phyloP scores from a whole-genome alignment of 2,329 filamentous ascomycete genomes.

The Stachybotrys elegans region DNA sequence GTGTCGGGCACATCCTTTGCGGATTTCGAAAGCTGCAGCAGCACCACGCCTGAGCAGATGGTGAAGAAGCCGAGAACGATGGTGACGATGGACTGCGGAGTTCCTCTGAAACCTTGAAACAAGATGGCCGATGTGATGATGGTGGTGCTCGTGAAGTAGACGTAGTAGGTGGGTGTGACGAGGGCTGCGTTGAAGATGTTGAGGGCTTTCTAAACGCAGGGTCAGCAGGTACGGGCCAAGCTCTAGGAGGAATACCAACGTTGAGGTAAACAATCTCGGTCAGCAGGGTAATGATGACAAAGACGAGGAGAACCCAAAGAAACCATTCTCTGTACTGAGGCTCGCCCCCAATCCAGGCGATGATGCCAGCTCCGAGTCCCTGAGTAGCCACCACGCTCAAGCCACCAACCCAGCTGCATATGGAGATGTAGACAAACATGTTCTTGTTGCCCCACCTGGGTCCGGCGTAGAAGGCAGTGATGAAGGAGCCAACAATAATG shows the following conservation, averaged over 20 bases:
- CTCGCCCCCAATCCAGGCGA: slow-evolving; percentile 76
- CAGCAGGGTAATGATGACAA: slow-evolving; percentile 81
- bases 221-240: slow-evolving; percentile 24
- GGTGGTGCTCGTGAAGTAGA: slow-evolving; percentile 94
- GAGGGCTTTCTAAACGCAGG: slow-evolving; percentile 79
- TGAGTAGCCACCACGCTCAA: slow-evolving; percentile 94
- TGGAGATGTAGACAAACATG: slow-evolving; percentile 95
- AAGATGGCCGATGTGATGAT: slow-evolving; percentile 91
- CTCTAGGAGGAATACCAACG: slow-evolving; percentile 48
- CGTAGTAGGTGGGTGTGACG: slow-evolving; percentile 97
- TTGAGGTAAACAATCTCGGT: slow-evolving; percentile 96
- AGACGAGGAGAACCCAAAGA: slow-evolving; percentile 83
- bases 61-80: slow-evolving; percentile 90
- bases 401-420: slow-evolving; percentile 92
- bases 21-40: slow-evolving; percentile 95
- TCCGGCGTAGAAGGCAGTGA: slow-evolving; percentile 74
- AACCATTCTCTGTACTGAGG: slow-evolving; percentile 98
- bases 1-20: slow-evolving; percentile 95
- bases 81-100: slow-evolving; percentile 72
- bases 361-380: slow-evolving; percentile 83
- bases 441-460: slow-evolving; percentile 92
- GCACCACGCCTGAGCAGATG: slow-evolving; percentile 87
- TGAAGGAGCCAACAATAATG: slow-evolving; percentile 65
- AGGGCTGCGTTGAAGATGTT: slow-evolving; percentile 96
- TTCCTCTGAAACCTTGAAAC: slow-evolving; percentile 91